These are phyloP conservation scores for Phaeosphaeria sp. DNA, from an alignment of 2,329 filamentous ascomycete genomes.

Conservation along the genomic window DNA sequence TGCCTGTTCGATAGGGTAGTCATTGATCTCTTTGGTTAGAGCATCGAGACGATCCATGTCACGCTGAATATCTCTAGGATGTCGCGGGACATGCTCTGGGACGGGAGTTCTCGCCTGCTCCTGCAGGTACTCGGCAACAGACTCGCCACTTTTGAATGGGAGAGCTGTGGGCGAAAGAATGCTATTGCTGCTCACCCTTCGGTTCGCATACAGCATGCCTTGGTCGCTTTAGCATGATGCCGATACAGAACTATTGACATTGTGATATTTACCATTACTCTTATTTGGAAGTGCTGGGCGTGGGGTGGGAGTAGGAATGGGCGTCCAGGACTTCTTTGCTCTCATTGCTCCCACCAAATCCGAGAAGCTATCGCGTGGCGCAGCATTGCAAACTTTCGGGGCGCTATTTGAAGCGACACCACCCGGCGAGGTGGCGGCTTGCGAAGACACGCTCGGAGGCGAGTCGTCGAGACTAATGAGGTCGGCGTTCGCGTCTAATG, in stretches of 20 bases:
- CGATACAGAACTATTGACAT: background rate
- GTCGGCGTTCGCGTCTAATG: slow-evolving; percentile 7
- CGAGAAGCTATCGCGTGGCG: slow-evolving; percentile 23
- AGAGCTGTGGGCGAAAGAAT: background rate
- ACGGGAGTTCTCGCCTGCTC: background rate
- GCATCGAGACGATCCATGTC: slow-evolving; percentile 3
- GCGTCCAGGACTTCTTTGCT: slow-evolving; percentile 22
- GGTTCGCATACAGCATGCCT: slow-evolving; percentile 12
- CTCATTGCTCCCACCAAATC: slow-evolving; percentile 24
- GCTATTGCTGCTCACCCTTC: background rate
- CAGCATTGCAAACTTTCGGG: background rate
- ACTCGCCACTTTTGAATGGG: background rate
- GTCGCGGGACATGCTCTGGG: background rate
- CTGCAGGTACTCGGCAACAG: background rate
- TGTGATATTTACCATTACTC: background rate
- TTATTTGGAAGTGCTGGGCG: background rate
- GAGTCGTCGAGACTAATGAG: slow-evolving; percentile 17
- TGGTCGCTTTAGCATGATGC: background rate
- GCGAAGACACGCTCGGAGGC: background rate
- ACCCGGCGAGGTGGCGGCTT: background rate
- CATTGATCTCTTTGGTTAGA: background rate
- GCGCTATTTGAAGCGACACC: background rate
- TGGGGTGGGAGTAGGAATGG: background rate
- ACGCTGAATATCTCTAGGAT: background rate
- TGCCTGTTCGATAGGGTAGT: slow-evolving; percentile 1